phyloP scores from a whole-genome alignment of 208 protist species.

The Trypanosoma cruzi region DNA sequence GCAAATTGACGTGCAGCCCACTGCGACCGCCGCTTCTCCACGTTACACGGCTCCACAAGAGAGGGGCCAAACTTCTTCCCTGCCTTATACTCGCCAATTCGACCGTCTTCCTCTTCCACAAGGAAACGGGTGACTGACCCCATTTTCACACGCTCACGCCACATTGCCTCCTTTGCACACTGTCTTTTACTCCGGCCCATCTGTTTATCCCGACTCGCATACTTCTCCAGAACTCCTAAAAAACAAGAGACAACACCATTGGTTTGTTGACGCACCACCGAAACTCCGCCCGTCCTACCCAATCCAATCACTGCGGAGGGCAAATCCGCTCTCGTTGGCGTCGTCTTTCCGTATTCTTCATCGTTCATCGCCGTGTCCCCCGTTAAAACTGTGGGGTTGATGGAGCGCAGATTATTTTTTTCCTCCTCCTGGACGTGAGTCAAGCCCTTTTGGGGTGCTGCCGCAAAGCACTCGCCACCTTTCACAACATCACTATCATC shows the following conservation, averaged over 20 bases:
- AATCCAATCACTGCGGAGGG: constrained; percentile 7
- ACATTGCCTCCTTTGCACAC: constrained; percentile 31
- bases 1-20: constrained; percentile 68
- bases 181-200: constrained; percentile 17
- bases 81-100: constrained; percentile 55
- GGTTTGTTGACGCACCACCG: too few species aligned
- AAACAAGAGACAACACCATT: constrained; percentile 55
- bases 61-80: constrained; percentile 63
- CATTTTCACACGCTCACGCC: constrained; percentile 25
- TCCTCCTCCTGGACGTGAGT: background rate
- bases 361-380: background rate
- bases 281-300: background rate
- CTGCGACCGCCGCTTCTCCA: constrained; percentile 44
- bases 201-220: constrained; percentile 26
- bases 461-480: background rate
- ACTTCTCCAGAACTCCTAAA: constrained; percentile 50
- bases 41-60: constrained; percentile 31
- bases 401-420: background rate
- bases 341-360: background rate
- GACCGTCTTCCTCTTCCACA: constrained; percentile 63
- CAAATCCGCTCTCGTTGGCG: background rate
- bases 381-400: background rate
- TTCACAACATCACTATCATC: background rate
- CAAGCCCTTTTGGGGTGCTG: background rate
- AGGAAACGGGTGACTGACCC: constrained; percentile 40